phyloP scores from a whole-genome alignment of 345 rosid species.

The Alliaria petiolata region DNA sequence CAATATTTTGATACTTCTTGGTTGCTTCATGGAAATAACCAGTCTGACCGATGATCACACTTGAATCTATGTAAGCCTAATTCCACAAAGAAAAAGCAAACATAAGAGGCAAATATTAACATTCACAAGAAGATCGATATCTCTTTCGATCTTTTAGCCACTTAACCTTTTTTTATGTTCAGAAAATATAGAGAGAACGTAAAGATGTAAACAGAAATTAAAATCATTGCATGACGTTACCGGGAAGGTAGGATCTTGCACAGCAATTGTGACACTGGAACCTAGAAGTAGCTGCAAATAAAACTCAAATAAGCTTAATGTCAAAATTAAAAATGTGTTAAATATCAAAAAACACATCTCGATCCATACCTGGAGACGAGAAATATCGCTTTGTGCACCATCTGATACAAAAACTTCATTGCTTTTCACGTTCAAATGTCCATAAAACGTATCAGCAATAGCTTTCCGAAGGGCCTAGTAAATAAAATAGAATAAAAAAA shows the following conservation, averaged over 20 bases:
- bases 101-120: too few relatives aligned
- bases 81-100: background rate
- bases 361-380: constrained; percentile 52
- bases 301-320: constrained; percentile 11
- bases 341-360: background rate
- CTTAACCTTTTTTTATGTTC: too few relatives aligned
- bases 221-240: too few relatives aligned
- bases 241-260: constrained; percentile 66
- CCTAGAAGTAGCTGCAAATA: constrained; percentile 50
- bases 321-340: background rate
- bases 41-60: constrained; percentile 76
- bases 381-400: constrained; percentile 63
- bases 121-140: too few relatives aligned
- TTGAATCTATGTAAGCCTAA: constrained; percentile 74
- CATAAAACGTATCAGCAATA: constrained; percentile 53
- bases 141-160: too few relatives aligned
- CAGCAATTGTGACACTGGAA: constrained; percentile 47
- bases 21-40: constrained; percentile 50
- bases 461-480: constrained; percentile 46
- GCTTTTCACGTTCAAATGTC: constrained; percentile 37
- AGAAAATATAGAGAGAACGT: too few relatives aligned
- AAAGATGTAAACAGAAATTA: too few relatives aligned
- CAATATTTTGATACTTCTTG: constrained; percentile 56
- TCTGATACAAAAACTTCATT: constrained; percentile 63
- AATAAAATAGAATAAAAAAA: background rate